phyloP scores from a whole-genome alignment of 139 green algal genomes.

The Auxenochlorella pyrenoidosa region DNA sequence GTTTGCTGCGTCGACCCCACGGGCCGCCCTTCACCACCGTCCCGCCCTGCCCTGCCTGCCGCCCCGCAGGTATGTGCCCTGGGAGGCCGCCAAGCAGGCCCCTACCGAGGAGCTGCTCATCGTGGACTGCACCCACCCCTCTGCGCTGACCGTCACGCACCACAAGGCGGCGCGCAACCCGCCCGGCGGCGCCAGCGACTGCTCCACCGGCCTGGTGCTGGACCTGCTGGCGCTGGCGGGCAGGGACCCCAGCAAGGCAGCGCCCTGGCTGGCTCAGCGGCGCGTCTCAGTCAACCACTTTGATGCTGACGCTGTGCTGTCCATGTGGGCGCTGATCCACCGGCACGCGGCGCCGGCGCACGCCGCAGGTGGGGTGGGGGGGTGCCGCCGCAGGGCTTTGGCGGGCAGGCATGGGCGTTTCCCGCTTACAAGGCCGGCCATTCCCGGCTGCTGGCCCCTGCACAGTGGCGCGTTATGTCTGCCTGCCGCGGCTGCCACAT shows the following conservation, averaged over 20 bases:
- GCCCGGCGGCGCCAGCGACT: conserved; percentile 42
- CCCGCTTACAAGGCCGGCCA: no score
- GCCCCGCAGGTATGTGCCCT: not conserved
- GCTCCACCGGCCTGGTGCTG: conserved; percentile 64
- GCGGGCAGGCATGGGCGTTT: no score
- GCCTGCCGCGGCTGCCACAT: not conserved
- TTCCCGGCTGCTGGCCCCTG: no score
- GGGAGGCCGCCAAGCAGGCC: not conserved
- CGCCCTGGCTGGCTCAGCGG: conserved; percentile 30
- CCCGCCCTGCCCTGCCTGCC: not conserved
- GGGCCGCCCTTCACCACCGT: no score
- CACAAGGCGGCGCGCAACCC: conserved; percentile 72
- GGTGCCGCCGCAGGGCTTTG: no score
- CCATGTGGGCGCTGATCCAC: conserved; percentile 70
- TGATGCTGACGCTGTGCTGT: conserved; percentile 73
- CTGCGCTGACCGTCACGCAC: conserved; percentile 62
- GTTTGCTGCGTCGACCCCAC: no score
- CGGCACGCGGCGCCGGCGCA: conserved; percentile 52
- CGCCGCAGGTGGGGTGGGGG: conserved; percentile 45
- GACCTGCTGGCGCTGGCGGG: conserved; percentile 39
- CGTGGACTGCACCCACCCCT: conserved; percentile 69
- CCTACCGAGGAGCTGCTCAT: conserved; percentile 13
- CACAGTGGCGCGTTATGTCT: no score
- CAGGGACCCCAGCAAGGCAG: not conserved
- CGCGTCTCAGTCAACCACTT: conserved; percentile 76